Evolutionary conservation across 139 green algal genomes (phyloP).

Genomic region (Coelastrella sp.): DNA sequence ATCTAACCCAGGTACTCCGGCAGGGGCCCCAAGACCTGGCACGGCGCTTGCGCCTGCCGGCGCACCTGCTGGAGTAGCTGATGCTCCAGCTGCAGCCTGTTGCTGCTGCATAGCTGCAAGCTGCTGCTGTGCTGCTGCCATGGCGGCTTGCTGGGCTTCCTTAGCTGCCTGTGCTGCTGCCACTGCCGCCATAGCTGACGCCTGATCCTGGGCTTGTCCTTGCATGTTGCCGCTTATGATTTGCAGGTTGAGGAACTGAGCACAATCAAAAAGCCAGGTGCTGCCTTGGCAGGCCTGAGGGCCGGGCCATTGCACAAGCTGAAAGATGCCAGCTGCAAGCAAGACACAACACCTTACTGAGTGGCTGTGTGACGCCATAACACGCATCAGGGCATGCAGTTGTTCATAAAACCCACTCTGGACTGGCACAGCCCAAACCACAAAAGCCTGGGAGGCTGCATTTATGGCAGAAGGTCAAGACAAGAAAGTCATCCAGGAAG

Average conservation of each 20-base stretch:
- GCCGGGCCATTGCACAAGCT: slow-evolving; percentile 44
- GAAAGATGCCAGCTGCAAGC: neutral
- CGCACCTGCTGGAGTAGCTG: neutral
- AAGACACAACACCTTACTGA: neutral
- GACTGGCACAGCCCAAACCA: too few relatives aligned
- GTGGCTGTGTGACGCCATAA: too few relatives aligned
- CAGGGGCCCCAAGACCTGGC: neutral
- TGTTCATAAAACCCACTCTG: too few relatives aligned
- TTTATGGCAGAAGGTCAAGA: too few relatives aligned
- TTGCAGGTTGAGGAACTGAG: slow-evolving; percentile 31
- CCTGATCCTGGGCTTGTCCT: slow-evolving; percentile 1
- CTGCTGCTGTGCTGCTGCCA: neutral
- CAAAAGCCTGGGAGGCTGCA: too few relatives aligned
- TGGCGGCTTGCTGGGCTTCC: neutral
- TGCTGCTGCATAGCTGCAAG: neutral
- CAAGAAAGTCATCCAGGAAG: too few relatives aligned
- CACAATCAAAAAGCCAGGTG: slow-evolving; percentile 45
- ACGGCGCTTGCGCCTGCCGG: neutral
- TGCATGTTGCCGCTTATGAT: slow-evolving; percentile 12
- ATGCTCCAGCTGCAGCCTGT: neutral
- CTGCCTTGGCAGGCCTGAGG: slow-evolving; percentile 11
- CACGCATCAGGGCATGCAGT: too few relatives aligned
- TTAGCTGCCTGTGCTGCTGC: slow-evolving; percentile 14
- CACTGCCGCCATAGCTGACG: slow-evolving; percentile 18
- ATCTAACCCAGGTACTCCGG: neutral